Percentiles rank a stretch among this genome's conserved stretches.
Evolutionary conservation across 1,284 basidiomycete genomes (phyloP).

Genomic region (Polyporus tsugae): DNA sequence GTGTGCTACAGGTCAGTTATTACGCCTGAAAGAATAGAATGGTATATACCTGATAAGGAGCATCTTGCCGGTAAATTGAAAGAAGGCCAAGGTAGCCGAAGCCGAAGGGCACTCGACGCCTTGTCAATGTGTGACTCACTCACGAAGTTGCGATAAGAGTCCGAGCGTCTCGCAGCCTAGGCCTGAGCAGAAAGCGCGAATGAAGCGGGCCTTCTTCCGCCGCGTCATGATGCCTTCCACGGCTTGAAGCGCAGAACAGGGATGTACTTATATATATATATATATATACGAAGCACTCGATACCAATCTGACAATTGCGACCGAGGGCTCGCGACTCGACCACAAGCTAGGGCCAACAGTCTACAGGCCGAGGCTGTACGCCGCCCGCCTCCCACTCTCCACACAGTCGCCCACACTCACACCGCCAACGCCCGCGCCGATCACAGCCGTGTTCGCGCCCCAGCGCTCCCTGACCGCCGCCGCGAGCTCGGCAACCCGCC

Average conservation of each 20-base stretch:
- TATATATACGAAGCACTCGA: not conserved
- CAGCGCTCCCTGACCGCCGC: conserved; percentile 54
- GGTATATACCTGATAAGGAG: too few species aligned
- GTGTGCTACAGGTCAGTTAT: too few species aligned
- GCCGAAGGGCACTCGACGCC: not conserved
- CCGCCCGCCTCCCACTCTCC: conserved; percentile 70
- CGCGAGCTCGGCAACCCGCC: conserved; percentile 72
- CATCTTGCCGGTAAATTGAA: too few species aligned
- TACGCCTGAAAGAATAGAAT: too few species aligned
- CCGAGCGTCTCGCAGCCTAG: not conserved
- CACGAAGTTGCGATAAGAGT: not conserved
- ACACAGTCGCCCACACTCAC: conserved; percentile 94
- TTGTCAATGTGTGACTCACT: not conserved
- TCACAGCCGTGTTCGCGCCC: conserved; percentile 71
- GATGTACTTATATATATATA: not conserved
- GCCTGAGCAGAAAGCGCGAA: conserved; percentile 1
- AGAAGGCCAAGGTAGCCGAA: not conserved
- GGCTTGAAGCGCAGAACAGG: not conserved
- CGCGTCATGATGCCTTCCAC: not conserved
- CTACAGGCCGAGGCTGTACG: conserved; percentile 39
- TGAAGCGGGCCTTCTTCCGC: not conserved
- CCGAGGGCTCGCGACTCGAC: not conserved
- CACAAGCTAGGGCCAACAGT: not conserved
- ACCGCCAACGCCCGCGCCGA: conserved; percentile 89
- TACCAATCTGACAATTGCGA: not conserved